Percentiles rank a stretch among this genome's conserved stretches.
These are phyloP conservation scores for Geotrichum phurueaensis DNA, from an alignment of 1,139 yeast genomes.

Conservation along the genomic window DNA sequence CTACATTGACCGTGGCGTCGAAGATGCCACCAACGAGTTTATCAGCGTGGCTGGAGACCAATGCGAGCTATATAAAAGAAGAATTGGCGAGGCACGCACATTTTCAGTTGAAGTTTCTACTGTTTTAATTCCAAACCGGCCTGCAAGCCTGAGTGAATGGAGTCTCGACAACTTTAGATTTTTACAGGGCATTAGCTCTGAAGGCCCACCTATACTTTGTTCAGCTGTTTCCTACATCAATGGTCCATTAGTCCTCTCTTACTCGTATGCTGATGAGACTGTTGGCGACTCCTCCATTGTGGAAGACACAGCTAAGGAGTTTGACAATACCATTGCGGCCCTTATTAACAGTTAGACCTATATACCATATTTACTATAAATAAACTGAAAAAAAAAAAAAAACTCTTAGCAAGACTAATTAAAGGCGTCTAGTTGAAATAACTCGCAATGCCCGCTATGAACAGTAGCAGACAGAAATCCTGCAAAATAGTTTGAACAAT, in stretches of 20 bases:
- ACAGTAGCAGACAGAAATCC: constrained; percentile 31
- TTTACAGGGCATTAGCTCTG: constrained; percentile 11
- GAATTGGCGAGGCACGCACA: constrained; percentile 6
- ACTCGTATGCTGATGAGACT: constrained; percentile 8
- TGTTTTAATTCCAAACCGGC: background rate
- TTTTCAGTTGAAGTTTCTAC: constrained; percentile 10
- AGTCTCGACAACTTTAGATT: constrained; percentile 2
- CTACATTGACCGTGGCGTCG: background rate
- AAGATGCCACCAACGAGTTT: background rate
- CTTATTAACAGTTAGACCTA: background rate
- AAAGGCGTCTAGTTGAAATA: background rate
- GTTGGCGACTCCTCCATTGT: constrained; percentile 6
- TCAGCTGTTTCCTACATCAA: constrained; percentile 5
- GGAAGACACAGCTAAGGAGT: background rate
- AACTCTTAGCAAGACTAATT: background rate
- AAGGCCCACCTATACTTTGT: constrained; percentile 10
- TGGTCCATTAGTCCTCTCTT: constrained; percentile 8
- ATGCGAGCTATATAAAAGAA: background rate
- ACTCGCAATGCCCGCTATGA: constrained; percentile 28
- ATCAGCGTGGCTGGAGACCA: constrained; percentile 1
- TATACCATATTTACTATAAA: background rate
- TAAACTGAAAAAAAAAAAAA: background rate
- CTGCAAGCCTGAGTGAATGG: background rate
- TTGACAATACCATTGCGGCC: background rate
- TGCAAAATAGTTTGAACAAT: constrained; percentile 26